Conservation (phyloP, 176 grass and related monocot species). For the Metroxylon sagu region DNA sequence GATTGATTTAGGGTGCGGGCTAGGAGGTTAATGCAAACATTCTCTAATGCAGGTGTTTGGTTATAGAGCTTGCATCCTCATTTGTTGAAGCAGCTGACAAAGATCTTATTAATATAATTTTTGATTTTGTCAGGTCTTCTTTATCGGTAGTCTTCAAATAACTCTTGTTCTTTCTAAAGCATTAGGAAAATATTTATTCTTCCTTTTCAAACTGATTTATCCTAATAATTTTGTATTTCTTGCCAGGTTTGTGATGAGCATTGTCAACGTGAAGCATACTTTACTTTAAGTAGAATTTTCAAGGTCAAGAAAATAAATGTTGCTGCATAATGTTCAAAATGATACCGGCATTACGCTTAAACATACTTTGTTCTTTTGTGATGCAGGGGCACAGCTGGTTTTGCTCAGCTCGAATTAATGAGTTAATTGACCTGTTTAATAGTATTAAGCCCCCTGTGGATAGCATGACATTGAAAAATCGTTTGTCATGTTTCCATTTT, state of each 20-base stretch:
- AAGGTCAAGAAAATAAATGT: conserved; percentile 44
- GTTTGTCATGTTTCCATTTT: conserved; percentile 78
- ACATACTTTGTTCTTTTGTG: conserved; percentile 11
- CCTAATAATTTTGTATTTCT: conserved; percentile 13
- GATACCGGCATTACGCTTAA: not conserved
- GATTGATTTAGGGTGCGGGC: not conserved
- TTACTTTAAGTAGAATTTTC: conserved; percentile 67
- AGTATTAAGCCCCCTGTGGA: conserved; percentile 45
- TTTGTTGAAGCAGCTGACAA: conserved; percentile 49
- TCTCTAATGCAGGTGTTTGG: conserved; percentile 39
- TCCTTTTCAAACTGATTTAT: not conserved
- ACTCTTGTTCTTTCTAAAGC: conserved; percentile 10
- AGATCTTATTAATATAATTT: conserved; percentile 63
- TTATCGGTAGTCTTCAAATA: conserved; percentile 53
- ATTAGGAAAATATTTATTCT: not conserved
- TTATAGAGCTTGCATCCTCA: conserved; percentile 59
- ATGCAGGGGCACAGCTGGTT: conserved; percentile 65
- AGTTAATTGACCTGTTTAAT: conserved; percentile 84
- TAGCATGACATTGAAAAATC: conserved; percentile 36
- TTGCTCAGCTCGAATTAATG: conserved; percentile 54
- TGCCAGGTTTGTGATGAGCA: conserved; percentile 41
- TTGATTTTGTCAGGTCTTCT: conserved; percentile 70
- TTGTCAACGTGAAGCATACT: conserved; percentile 60
- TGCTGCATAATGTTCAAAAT: conserved; percentile 7
- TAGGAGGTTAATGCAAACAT: not conserved